Base-by-base conservation (phyloP, 352 stramenopile genomes). In the Pythium scleroteichum region DNA sequence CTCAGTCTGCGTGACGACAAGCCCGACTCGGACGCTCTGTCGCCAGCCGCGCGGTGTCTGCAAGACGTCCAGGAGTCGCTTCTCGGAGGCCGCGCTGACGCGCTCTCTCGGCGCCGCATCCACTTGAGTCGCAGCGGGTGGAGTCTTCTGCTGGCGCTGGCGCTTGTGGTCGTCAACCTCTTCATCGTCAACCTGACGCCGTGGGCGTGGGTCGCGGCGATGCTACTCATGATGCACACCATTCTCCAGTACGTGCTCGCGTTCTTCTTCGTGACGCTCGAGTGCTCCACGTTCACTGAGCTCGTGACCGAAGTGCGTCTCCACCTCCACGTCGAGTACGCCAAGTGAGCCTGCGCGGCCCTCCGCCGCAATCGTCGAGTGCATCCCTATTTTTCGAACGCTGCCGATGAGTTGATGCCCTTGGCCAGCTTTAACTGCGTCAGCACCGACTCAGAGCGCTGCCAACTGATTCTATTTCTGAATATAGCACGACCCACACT, bases 241-340 rank as follows among this genome's bases (percentile, higher is more conserved):
- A 35, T 83, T 42, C 57, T 78, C 40, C 79, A 91, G 62, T 93
- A 93, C 70, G 58, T 88, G 23, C 60, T 93, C 38, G 72, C 82
- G 33, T 91, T 93, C 70, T 93, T 84, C 68, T 82, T 90, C 51
- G 66, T 90, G 40, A 91, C 84, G 39, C 79, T 91, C 44, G 84
- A 93, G 71, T 89, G 79, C 65, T 90, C 84, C 49, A 82, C 78
- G 38, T 93, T 93, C 68, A 91, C 78, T 16, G 82, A 93, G 64
- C 62, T 93, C 12, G 64, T 66, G 27, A 90, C 85, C 68, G 68
- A 93, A 60, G 76, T 85, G 54, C 74, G 82, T 14, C 67, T 93
- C 19, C 79, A 90, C 29, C 59, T 85, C 20, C 63, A 90, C 42
- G 69, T n/a, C 13, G 52, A 66, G 52, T 55, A 70, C 19, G 52